These are phyloP conservation scores for Fusarium napiforme DNA, from an alignment of 2,329 filamentous ascomycete species.

Conservation along the genomic window DNA sequence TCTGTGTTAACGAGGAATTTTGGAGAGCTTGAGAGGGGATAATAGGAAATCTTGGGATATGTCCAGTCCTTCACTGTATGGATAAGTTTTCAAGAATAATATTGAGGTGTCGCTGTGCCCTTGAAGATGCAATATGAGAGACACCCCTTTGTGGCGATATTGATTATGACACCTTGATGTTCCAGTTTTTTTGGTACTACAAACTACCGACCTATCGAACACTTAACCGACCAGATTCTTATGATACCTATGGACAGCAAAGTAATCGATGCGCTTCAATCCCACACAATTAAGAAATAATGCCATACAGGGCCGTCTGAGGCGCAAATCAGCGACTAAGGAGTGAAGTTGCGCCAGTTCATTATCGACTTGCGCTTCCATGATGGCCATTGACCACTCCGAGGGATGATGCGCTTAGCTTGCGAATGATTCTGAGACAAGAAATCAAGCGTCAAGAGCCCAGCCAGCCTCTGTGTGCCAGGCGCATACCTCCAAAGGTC, in stretches of 20 bases:
- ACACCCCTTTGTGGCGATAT: slow-evolving; percentile 25
- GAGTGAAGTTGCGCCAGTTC: slow-evolving; percentile 14
- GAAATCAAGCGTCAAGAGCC: slow-evolving; percentile 15
- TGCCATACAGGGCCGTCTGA: not conserved
- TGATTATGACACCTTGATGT: slow-evolving; percentile 24
- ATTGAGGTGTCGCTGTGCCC: not conserved
- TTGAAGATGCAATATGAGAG: not conserved
- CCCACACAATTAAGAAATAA: not conserved
- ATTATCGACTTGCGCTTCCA: slow-evolving; percentile 10
- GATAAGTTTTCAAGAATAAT: not conserved
- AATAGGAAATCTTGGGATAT: not conserved
- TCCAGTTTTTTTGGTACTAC: slow-evolving; percentile 17
- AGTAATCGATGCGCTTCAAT: not conserved
- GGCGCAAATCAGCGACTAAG: slow-evolving; percentile 2
- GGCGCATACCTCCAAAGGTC: slow-evolving; percentile 13
- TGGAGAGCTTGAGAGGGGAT: not conserved
- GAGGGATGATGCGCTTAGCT: slow-evolving; percentile 33
- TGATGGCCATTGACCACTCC: not conserved
- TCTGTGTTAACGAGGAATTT: slow-evolving; percentile 6
- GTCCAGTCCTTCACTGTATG: not conserved
- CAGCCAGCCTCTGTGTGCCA: slow-evolving; percentile 10
- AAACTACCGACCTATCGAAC: not conserved
- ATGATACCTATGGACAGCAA: not conserved
- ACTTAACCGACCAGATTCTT: not conserved
- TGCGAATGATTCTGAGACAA: slow-evolving; percentile 29